A percentile compares a stretch with the other conserved stretches of the same genome.
phyloP scores from a whole-genome alignment of 2,329 filamentous ascomycete genomes.

The Neocucurbitaria cava region DNA sequence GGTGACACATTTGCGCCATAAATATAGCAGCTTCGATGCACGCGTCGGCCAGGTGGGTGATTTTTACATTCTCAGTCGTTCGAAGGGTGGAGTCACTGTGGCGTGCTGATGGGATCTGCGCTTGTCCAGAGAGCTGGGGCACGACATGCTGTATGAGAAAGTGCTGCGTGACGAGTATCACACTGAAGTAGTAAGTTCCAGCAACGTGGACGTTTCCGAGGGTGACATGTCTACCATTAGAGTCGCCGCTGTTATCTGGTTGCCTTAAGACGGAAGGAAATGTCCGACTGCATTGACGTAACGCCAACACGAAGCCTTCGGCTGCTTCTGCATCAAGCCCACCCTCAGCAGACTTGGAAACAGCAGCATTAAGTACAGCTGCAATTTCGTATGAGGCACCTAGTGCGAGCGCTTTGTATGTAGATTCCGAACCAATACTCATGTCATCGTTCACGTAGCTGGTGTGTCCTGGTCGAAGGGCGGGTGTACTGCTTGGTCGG shows the following conservation, averaged over 20 bases:
- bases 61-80: slow-evolving; percentile 31
- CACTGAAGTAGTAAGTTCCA: slow-evolving; percentile 65
- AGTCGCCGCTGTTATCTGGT: slow-evolving; percentile 14
- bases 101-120: slow-evolving; percentile 28
- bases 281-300: slow-evolving; percentile 55
- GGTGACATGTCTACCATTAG: slow-evolving; percentile 42
- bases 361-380: slow-evolving; percentile 16
- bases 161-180: slow-evolving; percentile 64
- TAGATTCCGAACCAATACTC: background rate
- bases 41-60: slow-evolving; percentile 55
- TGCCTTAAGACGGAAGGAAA: slow-evolving; percentile 49
- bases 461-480: slow-evolving; percentile 15
- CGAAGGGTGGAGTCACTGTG: slow-evolving; percentile 28
- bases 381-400: slow-evolving; percentile 35
- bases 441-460: slow-evolving; percentile 13
- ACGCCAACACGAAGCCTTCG: slow-evolving; percentile 17
- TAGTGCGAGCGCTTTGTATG: slow-evolving; percentile 18
- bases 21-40: slow-evolving; percentile 64
- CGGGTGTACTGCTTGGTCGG: slow-evolving; percentile 46
- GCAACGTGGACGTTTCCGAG: slow-evolving; percentile 63
- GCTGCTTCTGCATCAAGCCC: slow-evolving; percentile 13
- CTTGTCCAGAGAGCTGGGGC: slow-evolving; percentile 15
- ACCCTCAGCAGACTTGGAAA: slow-evolving; percentile 14
- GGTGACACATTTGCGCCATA: slow-evolving; percentile 61
- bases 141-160: slow-evolving; percentile 62